phyloP scores from a whole-genome alignment of 768 basidiomycete genomes.

The Kwoniella pini region DNA sequence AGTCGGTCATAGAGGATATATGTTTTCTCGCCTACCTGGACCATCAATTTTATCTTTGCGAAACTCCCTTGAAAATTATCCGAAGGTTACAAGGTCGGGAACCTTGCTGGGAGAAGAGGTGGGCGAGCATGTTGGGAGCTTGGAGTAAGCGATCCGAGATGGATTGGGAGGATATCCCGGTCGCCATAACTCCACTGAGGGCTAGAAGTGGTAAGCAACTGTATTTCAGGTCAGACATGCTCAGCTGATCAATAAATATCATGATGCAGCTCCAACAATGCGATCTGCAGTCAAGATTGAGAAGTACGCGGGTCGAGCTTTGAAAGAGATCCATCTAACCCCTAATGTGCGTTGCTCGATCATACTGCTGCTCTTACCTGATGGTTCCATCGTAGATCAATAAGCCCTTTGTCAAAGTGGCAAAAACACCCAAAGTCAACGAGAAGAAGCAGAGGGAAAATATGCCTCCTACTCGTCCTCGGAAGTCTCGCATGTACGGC shows the following conservation, averaged over 20 bases:
- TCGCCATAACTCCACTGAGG: conserved; percentile 11
- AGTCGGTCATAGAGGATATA: conserved; percentile 26
- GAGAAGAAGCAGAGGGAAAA: conserved; percentile 6
- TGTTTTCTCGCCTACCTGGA: conserved; percentile 34
- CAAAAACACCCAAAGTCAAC: not conserved
- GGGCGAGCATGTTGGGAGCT: conserved; percentile 35
- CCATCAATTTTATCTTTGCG: conserved; percentile 28
- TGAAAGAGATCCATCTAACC: conserved; percentile 34
- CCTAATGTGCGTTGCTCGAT: conserved; percentile 25
- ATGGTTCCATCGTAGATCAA: not conserved
- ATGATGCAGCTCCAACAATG: not conserved
- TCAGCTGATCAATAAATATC: not conserved
- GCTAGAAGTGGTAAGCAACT: conserved; percentile 10
- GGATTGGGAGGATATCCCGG: conserved; percentile 35
- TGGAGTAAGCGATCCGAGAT: conserved; percentile 38
- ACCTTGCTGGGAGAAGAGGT: conserved; percentile 43
- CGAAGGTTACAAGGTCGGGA: conserved; percentile 9
- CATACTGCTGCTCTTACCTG: not conserved
- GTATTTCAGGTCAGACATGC: not conserved
- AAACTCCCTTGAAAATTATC: conserved; percentile 22
- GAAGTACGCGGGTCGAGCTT: not conserved
- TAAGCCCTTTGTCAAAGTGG: not conserved
- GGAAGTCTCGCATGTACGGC: conserved; percentile 14
- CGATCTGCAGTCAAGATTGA: not conserved
- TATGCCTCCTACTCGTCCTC: conserved; percentile 11